phyloP scores from a whole-genome alignment of 78 protist species.

The Dictyostelium firmibasis region DNA sequence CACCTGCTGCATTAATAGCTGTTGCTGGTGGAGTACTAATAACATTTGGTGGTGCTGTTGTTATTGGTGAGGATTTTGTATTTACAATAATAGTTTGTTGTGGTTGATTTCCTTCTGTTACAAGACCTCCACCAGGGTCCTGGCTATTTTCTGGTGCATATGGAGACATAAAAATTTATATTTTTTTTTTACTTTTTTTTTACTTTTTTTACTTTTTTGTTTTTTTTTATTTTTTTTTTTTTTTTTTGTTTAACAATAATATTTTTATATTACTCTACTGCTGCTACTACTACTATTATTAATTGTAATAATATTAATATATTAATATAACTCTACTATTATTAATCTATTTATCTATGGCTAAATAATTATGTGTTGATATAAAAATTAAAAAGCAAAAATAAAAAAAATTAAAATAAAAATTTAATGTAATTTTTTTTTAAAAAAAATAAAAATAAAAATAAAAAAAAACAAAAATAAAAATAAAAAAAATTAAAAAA shows the following conservation, averaged over 20 bases:
- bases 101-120: neutral
- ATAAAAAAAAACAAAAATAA: neutral
- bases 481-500: neutral
- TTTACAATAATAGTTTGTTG: neutral
- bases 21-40: neutral
- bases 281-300: neutral
- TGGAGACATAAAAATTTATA: neutral
- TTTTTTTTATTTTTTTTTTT: neutral
- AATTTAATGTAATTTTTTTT: neutral
- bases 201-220: neutral
- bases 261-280: no score
- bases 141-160: neutral
- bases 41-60: neutral
- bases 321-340: neutral
- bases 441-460: neutral
- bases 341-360: neutral
- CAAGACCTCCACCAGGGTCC: conserved; percentile 19
- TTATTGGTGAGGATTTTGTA: neutral
- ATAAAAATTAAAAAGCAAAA: neutral
- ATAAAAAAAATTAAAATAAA: neutral
- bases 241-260: neutral
- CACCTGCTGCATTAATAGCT: neutral
- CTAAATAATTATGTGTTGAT: neutral
- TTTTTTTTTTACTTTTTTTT: neutral
- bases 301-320: no score